Evolutionary conservation across 2,329 filamentous ascomycete species (phyloP), one percentile per base, ranked within the genome.

Genomic region (Penicillium freii): DNA sequence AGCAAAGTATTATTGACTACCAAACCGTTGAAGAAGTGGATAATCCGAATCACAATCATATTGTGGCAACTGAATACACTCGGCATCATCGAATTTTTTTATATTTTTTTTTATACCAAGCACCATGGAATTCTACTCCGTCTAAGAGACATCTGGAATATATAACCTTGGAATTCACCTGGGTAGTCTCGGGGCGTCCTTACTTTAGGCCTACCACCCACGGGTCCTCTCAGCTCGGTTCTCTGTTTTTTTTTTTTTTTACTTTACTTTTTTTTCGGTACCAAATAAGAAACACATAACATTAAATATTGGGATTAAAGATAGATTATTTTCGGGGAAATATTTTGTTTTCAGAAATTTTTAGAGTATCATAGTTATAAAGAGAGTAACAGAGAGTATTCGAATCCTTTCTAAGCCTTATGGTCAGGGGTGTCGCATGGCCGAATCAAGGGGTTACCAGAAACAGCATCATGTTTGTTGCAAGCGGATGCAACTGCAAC

Each of bases 31-130:
- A 29, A 40, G 23, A 39, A 51, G 48, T 51, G 48, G 49, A 23
- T 31, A 44, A 44, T 19, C 34, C 21, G 23, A 39, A 33, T n/a
- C 27, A 19, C 4, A 27, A 23, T 50, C 25, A 11, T 5, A 7
- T 34, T 38, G 57, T 58, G 58, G 58, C 58, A 56, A 60, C 49
- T 58, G 58, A 60, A 51, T 49, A 56, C 56, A 50, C 11, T 15
- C 23, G 56, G 43, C 56, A 60, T 60, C 55, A 58, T 58, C 31
- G 42, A 29, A 11, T 43, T 7, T n/a, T 25, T 11, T 7, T 23
- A 11, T 43, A 2, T 11, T 25, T 11, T 7, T n/a, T 44, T n/a
- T 27, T 11, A 29, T 27, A 29, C 42, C 5, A 7, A 27, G 23
- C 4, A 43, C 15, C 1, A n/a, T 43, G 40, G 40, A 43, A 43